These are phyloP conservation scores for Neurospora africana DNA, from an alignment of 495 filamentous ascomycete species.

Conservation along the genomic window DNA sequence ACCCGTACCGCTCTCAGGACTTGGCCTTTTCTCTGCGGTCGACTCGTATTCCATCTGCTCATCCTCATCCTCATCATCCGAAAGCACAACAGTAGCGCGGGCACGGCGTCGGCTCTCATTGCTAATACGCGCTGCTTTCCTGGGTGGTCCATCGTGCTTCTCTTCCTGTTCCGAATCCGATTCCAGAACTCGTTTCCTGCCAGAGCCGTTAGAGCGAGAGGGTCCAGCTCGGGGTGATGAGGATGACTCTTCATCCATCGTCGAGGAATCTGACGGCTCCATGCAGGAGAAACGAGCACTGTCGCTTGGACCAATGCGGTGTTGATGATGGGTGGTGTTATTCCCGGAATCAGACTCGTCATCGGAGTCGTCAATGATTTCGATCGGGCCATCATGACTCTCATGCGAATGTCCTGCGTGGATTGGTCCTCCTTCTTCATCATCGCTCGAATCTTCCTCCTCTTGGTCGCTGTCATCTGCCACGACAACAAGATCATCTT, in stretches of 20 bases:
- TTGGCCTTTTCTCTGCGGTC: background rate
- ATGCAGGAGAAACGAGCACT: constrained; percentile 15
- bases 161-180: constrained; percentile 8
- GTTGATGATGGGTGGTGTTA: background rate
- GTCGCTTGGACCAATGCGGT: background rate
- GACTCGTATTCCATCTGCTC: background rate
- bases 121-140: constrained; percentile 2
- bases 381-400: background rate
- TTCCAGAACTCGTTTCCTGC: background rate
- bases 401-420: background rate
- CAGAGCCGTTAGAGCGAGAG: background rate
- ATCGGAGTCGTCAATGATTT: constrained; percentile 1
- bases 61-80: constrained; percentile 8
- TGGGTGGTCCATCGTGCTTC: background rate
- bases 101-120: background rate
- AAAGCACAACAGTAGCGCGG: constrained; percentile 1
- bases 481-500: constrained; percentile 14
- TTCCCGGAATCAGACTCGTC: background rate
- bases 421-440: background rate
- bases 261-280: constrained; percentile 9
- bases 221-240: background rate
- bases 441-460: background rate
- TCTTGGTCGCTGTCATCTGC: constrained; percentile 1
- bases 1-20: background rate
- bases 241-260: background rate